Percentiles rank a stretch among this genome's conserved stretches.
Conservation (phyloP, 2,329 filamentous ascomycete species). For the Penicillium sp. region DNA sequence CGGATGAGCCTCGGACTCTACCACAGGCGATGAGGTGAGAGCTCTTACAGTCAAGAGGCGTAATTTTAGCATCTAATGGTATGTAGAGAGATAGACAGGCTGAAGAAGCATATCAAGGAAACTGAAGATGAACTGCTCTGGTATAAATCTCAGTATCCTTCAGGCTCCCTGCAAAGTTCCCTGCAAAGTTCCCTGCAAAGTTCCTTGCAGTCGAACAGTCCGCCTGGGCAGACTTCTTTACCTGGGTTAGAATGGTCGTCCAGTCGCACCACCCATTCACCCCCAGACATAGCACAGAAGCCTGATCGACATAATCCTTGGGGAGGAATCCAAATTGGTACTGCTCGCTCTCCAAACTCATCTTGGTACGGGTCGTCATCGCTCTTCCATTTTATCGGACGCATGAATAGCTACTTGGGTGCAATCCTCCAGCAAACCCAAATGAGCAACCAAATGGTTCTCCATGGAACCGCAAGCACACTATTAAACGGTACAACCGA, state of each 20-base stretch:
- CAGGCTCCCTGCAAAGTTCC: neutral
- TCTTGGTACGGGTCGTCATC: conserved; percentile 10
- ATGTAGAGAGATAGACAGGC: neutral
- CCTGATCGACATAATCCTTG: neutral
- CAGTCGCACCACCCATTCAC: neutral
- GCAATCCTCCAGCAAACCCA: neutral
- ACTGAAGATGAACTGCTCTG: neutral
- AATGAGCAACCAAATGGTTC: conserved; percentile 2
- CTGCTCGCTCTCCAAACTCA: conserved; percentile 4
- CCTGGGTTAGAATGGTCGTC: neutral
- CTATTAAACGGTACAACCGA: neutral
- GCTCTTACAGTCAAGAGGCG: no score
- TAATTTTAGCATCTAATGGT: neutral
- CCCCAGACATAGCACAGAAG: neutral
- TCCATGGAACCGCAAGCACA: neutral
- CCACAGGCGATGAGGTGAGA: conserved; percentile 1
- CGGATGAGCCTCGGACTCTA: neutral
- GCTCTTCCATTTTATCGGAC: conserved; percentile 6
- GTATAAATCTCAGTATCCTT: neutral
- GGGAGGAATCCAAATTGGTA: conserved; percentile 1
- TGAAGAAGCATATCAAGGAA: neutral
- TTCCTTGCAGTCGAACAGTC: neutral
- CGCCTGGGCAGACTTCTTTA: neutral
- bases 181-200: neutral
- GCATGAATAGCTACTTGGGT: conserved; percentile 3